Base-by-base conservation (phyloP, 1,139 yeast genomes). In the Pichia inconspicua region DNA sequence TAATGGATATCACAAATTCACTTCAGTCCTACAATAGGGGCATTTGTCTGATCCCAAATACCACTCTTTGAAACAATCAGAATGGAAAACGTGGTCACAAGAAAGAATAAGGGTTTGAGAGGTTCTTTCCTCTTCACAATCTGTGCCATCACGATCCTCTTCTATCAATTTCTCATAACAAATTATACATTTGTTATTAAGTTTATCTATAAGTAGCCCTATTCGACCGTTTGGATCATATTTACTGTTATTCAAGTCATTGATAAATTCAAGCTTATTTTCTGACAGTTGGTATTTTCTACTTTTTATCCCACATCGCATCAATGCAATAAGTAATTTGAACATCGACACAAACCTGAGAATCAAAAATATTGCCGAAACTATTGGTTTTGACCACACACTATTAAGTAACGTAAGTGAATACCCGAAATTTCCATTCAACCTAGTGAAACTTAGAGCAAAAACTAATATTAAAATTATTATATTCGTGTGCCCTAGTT, bases 21-120 rank as follows among this genome's bases (percentile, higher is more conserved):
- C 51, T 37, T 44, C 44, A 12, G 27, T 54, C 37, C 81, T 60
- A 55, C 81, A 76, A 22, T 73, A 63, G 0, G 82, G 82, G 59
- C 82, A 77, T 5, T 66, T 63, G 22, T 58, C 59, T 2, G 77
- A 71, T 42, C 62, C 65, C 30, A 66, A 60, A 30, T 74, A 58
- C 82, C 82, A 77, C 43, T 58, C 58, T 48, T 68, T 73, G 44
- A 76, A 61, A 54, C 82, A 77, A 8, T 62, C 61, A 48, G 60
- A 66, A 55, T 77, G 82, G 58, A 73, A 76, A 5, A 66, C 58
- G 55, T 77, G 82, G 6, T 59, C 57, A 55, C 82, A 76, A 10
- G 57, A 53, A 31, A 70, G 58, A 31, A 72, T 55, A 11, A 56
- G 44, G 25, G 40, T 39, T 35, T 45, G 32, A 5, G 19, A 8